Base-by-base conservation (phyloP, 768 basidiomycete genomes). In the Asterophora lycoperdoides region DNA sequence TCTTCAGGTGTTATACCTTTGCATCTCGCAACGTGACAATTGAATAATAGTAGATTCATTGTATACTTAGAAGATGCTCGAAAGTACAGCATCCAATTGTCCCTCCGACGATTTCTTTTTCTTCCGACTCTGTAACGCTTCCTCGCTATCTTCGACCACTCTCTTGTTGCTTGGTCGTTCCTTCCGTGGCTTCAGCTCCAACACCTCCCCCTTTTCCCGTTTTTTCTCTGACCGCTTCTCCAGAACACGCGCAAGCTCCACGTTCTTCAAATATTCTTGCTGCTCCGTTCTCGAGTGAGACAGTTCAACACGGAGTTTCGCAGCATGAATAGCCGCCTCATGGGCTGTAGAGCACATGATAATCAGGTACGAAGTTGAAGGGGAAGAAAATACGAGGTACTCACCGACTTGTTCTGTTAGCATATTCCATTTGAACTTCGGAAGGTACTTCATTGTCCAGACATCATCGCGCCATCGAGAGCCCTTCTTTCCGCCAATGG, bases 381-480 rank as follows among this genome's bases (percentile, higher is more conserved):
- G 7, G 26, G 8, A 5, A 18, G 14, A 15, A 40, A 17, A 46
- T 35, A 28, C 36, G 11, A 15, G 33, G 38, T 33, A 77, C 93
- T 65, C 63, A 95, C 95, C 93, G 58, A 99, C 86, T 77, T 97
- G 95, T 68, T 98, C 96, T 5, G 92, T 94, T 50, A 99, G 73
- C 95, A 96, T 96, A 67, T 88, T 84, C 96, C 96, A 99, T 60
- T 94, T 96, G 76, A 98, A 99, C 60, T 83, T 88, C 8, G 94
- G 94, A 49, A 99, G 72, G 65, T 99, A 99, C 64, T 95, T 95
- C 93, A 98, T 95, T 48, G 96, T 97, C 96, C 96, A 99, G 7
- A 99, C 84, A 56, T 99, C 96, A 62, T 98, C 95, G 63, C 91
- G 76, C 90, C 92, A 97, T 49, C 91, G 75, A 2, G 82, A 78